Conservation (phyloP, 148 eudicot genomes). For the Camellia sinensis region DNA sequence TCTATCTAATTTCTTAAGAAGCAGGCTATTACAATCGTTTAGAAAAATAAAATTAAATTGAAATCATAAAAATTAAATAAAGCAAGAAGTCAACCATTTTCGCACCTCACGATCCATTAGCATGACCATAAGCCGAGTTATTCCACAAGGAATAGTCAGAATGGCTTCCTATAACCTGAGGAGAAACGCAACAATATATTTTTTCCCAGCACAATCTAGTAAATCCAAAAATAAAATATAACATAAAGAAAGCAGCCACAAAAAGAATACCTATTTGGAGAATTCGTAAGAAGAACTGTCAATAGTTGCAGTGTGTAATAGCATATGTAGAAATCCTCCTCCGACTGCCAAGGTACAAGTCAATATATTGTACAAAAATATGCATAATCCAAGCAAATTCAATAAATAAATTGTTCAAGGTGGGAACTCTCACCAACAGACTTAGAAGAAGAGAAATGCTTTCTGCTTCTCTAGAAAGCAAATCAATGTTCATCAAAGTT, state of each 20-base stretch:
- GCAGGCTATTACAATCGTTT: constrained; percentile 4
- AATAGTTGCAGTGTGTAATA: constrained; percentile 93
- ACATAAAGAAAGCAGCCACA: constrained; percentile 4
- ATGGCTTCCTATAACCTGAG: constrained; percentile 96
- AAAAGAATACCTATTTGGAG: constrained; percentile 63
- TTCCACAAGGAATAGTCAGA: constrained; percentile 89
- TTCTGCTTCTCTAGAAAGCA: constrained; percentile 87
- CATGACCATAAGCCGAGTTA: constrained; percentile 96
- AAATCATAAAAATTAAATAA: neutral
- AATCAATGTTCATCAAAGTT: constrained; percentile 81
- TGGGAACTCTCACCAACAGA: constrained; percentile 62
- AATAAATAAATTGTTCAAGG: neutral
- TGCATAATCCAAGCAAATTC: neutral
- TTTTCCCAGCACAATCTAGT: constrained; percentile 2
- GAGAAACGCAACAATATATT: constrained; percentile 26
- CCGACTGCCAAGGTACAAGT: constrained; percentile 52
- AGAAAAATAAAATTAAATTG: neutral
- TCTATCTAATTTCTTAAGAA: constrained; percentile 6
- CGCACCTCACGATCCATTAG: constrained; percentile 97
- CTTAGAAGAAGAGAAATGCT: constrained; percentile 86
- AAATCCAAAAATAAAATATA: neutral
- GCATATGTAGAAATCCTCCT: constrained; percentile 92
- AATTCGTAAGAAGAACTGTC: constrained; percentile 82
- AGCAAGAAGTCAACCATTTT: neutral
- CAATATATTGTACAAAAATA: constrained; percentile 10